A percentile compares a stretch with the other conserved stretches of the same genome.
These are phyloP conservation scores for Vigna trinervia DNA, from an alignment of 306 rosid genomes.

Conservation along the genomic window DNA sequence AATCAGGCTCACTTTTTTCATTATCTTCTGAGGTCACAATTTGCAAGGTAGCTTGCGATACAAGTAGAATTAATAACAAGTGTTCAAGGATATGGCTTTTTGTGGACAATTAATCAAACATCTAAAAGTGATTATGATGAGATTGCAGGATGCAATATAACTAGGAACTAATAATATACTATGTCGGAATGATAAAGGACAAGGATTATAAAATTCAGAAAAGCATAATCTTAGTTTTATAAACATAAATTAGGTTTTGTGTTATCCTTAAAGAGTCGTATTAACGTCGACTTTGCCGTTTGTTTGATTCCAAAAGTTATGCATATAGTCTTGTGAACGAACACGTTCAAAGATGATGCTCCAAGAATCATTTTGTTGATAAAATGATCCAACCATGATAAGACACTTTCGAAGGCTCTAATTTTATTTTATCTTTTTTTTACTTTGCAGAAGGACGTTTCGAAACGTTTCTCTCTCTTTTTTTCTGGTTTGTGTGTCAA, in stretches of 20 bases:
- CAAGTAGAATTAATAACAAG: slow-evolving; percentile 19
- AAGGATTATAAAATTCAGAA: slow-evolving; percentile 41
- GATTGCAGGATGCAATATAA: slow-evolving; percentile 54
- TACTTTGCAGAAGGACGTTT: slow-evolving; percentile 36
- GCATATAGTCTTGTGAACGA: slow-evolving; percentile 33
- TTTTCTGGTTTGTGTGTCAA: neutral
- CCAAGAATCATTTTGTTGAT: slow-evolving; percentile 43
- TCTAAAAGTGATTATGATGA: slow-evolving; percentile 60
- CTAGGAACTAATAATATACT: slow-evolving; percentile 45
- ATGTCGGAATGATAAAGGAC: slow-evolving; percentile 72
- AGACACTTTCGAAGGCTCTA: slow-evolving; percentile 50
- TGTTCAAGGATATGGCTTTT: slow-evolving; percentile 36
- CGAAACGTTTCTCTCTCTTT: slow-evolving; percentile 37
- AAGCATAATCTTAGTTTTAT: slow-evolving; percentile 43
- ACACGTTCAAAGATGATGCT: slow-evolving; percentile 50
- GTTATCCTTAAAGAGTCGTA: slow-evolving; percentile 32
- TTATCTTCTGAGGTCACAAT: slow-evolving; percentile 49
- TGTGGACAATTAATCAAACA: slow-evolving; percentile 44
- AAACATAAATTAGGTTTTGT: slow-evolving; percentile 22
- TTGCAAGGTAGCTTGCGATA: slow-evolving; percentile 21
- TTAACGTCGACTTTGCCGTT: slow-evolving; percentile 42
- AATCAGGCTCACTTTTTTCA: slow-evolving; percentile 51
- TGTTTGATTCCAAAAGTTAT: slow-evolving; percentile 60
- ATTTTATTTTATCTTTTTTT: slow-evolving; percentile 33
- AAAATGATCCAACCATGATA: slow-evolving; percentile 55